Evolutionary conservation across 2,329 filamentous ascomycete genomes (phyloP).

Genomic region (Aspergillus oerlinghausenensis): DNA sequence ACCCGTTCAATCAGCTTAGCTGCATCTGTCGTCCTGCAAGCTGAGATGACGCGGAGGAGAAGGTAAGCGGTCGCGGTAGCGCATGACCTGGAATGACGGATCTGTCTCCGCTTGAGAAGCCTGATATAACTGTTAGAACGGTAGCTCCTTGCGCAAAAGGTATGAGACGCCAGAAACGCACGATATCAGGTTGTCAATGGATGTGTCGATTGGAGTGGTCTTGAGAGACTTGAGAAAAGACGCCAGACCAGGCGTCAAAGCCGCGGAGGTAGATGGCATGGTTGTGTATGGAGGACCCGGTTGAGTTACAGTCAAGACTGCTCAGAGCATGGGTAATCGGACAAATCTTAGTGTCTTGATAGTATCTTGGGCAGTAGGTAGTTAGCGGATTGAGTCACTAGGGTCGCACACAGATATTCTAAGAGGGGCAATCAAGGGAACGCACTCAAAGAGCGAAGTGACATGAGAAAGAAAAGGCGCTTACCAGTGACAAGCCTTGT

Average conservation of each 20-base stretch:
- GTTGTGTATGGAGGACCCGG: background rate
- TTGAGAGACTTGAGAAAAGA: conserved; percentile 78
- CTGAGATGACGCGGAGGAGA: conserved; percentile 78
- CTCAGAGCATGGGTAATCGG: background rate
- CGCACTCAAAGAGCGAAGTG: background rate
- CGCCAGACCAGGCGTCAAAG: conserved; percentile 67
- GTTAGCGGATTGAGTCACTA: conserved; percentile 5
- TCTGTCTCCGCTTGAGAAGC: conserved; percentile 85
- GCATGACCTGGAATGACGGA: conserved; percentile 80
- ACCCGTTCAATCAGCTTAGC: conserved; percentile 75
- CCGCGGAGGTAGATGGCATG: conserved; percentile 57
- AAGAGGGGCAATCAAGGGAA: background rate
- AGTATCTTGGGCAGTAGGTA: background rate
- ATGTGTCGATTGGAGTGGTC: conserved; percentile 69
- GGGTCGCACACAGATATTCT: background rate
- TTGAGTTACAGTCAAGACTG: conserved; percentile 2
- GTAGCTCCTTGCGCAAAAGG: conserved; percentile 1
- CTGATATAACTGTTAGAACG: conserved; percentile 42
- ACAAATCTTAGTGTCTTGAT: background rate
- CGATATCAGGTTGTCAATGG: conserved; percentile 80
- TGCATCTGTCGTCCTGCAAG: conserved; percentile 72
- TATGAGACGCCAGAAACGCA: conserved; percentile 42
- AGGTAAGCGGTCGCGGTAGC: conserved; percentile 88
- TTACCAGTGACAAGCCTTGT: background rate
- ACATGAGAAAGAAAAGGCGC: background rate